These are phyloP conservation scores for Globisporangium cylindrosporum DNA, from an alignment of 352 stramenopile genomes.

Conservation along the genomic window DNA sequence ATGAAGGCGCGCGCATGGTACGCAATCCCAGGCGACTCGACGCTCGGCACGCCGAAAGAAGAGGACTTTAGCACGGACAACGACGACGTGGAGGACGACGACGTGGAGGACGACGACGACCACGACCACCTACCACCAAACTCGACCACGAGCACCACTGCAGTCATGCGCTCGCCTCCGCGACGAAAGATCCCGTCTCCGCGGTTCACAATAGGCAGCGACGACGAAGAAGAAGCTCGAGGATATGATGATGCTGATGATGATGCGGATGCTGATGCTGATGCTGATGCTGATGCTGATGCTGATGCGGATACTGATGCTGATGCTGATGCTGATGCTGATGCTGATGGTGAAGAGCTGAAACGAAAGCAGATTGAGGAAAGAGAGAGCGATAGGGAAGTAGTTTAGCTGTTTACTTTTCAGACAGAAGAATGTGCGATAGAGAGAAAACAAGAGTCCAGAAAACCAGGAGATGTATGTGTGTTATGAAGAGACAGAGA, in stretches of 20 bases:
- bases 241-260: neutral
- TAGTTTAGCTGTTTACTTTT: neutral
- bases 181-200: constrained; percentile 25
- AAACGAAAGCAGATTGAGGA: neutral
- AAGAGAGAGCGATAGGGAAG: neutral
- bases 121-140: constrained; percentile 13
- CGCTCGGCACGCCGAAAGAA: constrained; percentile 18
- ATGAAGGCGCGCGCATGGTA: constrained; percentile 46
- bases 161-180: constrained; percentile 26
- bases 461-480: neutral
- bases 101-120: constrained; percentile 9
- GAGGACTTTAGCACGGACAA: constrained; percentile 11
- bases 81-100: constrained; percentile 21
- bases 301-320: constrained; percentile 3
- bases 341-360: neutral
- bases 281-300: constrained; percentile 1
- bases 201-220: constrained; percentile 49
- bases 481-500: neutral
- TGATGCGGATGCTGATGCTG: too few species aligned
- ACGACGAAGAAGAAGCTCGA: constrained; percentile 29
- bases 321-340: constrained; percentile 2
- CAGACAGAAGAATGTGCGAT: neutral
- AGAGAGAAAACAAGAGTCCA: neutral
- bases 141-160: constrained; percentile 20
- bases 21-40: constrained; percentile 41